Evolutionary conservation across 2,329 filamentous ascomycete species (phyloP), one percentile per base, ranked within the genome.

Genomic region (Periconia sp.): DNA sequence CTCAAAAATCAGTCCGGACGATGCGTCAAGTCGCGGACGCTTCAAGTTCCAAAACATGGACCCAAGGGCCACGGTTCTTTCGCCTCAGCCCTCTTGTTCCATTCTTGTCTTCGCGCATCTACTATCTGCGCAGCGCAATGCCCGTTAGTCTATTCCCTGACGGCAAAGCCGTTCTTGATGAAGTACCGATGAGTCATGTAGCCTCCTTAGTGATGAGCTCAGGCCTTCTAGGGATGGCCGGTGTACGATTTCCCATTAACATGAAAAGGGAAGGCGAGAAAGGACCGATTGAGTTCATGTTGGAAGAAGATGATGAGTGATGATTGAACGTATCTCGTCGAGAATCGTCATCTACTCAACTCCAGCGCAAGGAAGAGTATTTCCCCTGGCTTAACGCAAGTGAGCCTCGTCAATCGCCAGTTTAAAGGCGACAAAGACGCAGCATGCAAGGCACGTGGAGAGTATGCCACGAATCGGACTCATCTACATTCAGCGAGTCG

Each of bases 141-240:
- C 41, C 48, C 1, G 36, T 52, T 1, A 48, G 50, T 6, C 26
- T 65, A 12, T 56, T 58, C n/a, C 52, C 35, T 9, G 58, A 63
- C 31, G 49, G 52, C 9, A 52, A 59, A 12, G 50, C 53, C 12
- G 47, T 64, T 13, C 18, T 68, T 2, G 62, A 65, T 36, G 65
- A 68, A 36, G 46, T 68, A 15, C 50, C 57, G 9, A 57, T 57
- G 38, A 59, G 61, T 16, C 53, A 66, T 36, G 41, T 68, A n/a
- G 59, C 64, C 3, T 53, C 62, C 9, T 40, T 68, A 19, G 62
- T 57, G 1, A 68, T 68, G 65, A 62, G 55, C 10, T 58, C 63
- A 19, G 65, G 64, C 1, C 51, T 67, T n/a, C 46, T 68, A 6
- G 54, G 63, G n/a, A 63, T 68, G 64, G 61, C 61, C 2, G 50